These are phyloP conservation scores for Hypoxylon sp. DNA, from an alignment of 2,329 filamentous ascomycete genomes.

Conservation along the genomic window DNA sequence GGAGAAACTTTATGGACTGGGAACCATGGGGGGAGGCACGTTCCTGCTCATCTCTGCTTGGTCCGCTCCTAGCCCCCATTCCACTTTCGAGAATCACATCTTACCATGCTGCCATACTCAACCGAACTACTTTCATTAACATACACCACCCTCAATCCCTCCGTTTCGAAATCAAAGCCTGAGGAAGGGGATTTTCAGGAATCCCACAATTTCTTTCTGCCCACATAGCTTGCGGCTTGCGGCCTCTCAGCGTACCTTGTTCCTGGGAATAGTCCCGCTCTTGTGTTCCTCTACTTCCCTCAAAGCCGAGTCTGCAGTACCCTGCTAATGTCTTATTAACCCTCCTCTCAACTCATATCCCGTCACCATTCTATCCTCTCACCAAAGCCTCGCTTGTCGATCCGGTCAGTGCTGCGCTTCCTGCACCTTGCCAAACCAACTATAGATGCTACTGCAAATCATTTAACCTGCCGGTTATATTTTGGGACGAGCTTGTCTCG, in stretches of 20 bases:
- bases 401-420: slow-evolving; percentile 20
- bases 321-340: slow-evolving; percentile 25
- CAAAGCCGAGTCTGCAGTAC: slow-evolving; percentile 6
- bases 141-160: slow-evolving; percentile 18
- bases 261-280: slow-evolving; percentile 10
- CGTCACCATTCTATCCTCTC: slow-evolving; percentile 16
- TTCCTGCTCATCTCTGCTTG: slow-evolving; percentile 47
- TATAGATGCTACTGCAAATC: slow-evolving; percentile 43
- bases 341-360: slow-evolving; percentile 11
- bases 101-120: slow-evolving; percentile 40
- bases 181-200: slow-evolving; percentile 5
- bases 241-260: background rate
- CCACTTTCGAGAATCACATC: slow-evolving; percentile 37
- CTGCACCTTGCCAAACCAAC: slow-evolving; percentile 19
- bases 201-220: slow-evolving; percentile 4
- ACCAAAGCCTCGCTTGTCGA: slow-evolving; percentile 23
- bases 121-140: slow-evolving; percentile 24
- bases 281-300: slow-evolving; percentile 7
- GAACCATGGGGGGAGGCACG: slow-evolving; percentile 33
- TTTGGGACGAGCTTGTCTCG: slow-evolving; percentile 39
- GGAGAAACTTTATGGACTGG: slow-evolving; percentile 36
- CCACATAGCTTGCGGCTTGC: background rate
- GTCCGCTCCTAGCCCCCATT: slow-evolving; percentile 40
- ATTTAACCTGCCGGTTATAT: slow-evolving; percentile 44
- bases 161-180: slow-evolving; percentile 1